Evolutionary conservation across 2,329 filamentous ascomycete species (phyloP).

Genomic region (Trichocomaceae sp.): DNA sequence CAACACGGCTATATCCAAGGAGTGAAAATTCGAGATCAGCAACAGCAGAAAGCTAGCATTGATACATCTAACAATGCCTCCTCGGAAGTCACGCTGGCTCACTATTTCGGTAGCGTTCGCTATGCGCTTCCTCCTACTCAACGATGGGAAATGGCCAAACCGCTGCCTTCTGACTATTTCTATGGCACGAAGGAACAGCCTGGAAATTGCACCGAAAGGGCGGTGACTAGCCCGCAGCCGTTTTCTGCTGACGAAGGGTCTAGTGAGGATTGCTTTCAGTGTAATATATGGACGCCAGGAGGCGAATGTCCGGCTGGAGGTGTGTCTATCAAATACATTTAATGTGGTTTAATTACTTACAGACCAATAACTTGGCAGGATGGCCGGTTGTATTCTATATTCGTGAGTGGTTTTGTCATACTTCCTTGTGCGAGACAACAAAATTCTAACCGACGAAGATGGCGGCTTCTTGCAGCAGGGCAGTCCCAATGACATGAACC

Average conservation of each 20-base stretch:
- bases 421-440: not conserved
- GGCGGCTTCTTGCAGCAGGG: constrained; percentile 55
- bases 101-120: constrained; percentile 51
- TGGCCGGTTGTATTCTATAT: constrained; percentile 56
- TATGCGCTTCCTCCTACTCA: constrained; percentile 48
- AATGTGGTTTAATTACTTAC: not conserved
- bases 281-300: constrained; percentile 50
- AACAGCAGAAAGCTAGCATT: not conserved
- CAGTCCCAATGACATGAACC: constrained; percentile 42
- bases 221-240: constrained; percentile 48
- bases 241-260: constrained; percentile 28
- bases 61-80: not conserved
- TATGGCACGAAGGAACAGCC: constrained; percentile 48
- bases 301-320: constrained; percentile 37
- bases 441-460: constrained; percentile 26
- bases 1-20: constrained; percentile 47
- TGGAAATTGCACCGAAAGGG: constrained; percentile 36
- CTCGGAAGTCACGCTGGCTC: constrained; percentile 15
- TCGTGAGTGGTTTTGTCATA: constrained; percentile 31
- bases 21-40: constrained; percentile 32
- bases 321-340: constrained; percentile 11
- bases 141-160: constrained; percentile 46
- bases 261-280: constrained; percentile 51
- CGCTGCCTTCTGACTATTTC: constrained; percentile 42
- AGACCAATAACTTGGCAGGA: constrained; percentile 24